Evolutionary conservation across 169 alveolate genomes (phyloP).

Genomic region (Prorocentrum cordatum): DNA sequence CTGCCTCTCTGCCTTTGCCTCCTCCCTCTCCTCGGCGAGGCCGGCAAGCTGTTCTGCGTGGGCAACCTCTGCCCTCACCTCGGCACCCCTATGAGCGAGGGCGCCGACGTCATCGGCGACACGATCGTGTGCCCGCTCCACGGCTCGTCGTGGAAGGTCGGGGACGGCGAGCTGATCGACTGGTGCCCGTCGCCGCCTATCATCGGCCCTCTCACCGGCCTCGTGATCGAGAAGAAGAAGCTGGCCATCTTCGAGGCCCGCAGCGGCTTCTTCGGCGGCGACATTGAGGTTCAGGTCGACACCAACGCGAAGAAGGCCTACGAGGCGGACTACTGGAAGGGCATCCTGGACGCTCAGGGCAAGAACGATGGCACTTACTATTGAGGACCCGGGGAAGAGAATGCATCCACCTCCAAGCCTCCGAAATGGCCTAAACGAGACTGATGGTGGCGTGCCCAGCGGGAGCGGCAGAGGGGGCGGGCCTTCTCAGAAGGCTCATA

Average conservation of each 20-base stretch:
- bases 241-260: constrained; percentile 37
- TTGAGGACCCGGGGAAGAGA: too few relatives aligned
- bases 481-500: too few relatives aligned
- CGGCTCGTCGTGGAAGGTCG: constrained; percentile 56
- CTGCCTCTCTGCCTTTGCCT: too few relatives aligned
- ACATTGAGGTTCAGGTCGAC: constrained; percentile 61
- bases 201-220: constrained; percentile 66
- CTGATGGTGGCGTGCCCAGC: too few relatives aligned
- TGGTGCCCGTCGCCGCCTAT: constrained; percentile 62
- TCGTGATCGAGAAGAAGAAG: constrained; percentile 38
- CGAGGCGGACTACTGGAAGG: constrained; percentile 67
- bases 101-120: constrained; percentile 57
- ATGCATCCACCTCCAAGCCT: too few relatives aligned
- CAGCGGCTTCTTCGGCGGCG: constrained; percentile 27
- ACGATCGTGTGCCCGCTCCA: constrained; percentile 56
- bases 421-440: too few relatives aligned
- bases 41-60: constrained; percentile 52
- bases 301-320: constrained; percentile 50
- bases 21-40: too few relatives aligned
- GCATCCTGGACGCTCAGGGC: constrained; percentile 68
- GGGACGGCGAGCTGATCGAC: constrained; percentile 36
- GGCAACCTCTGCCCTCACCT: constrained; percentile 67
- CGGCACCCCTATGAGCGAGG: constrained; percentile 68
- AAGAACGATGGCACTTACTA: constrained; percentile 62
- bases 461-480: too few relatives aligned